phyloP scores from a whole-genome alignment of 1,139 yeast species.

The Sugiyamaella japonica region DNA sequence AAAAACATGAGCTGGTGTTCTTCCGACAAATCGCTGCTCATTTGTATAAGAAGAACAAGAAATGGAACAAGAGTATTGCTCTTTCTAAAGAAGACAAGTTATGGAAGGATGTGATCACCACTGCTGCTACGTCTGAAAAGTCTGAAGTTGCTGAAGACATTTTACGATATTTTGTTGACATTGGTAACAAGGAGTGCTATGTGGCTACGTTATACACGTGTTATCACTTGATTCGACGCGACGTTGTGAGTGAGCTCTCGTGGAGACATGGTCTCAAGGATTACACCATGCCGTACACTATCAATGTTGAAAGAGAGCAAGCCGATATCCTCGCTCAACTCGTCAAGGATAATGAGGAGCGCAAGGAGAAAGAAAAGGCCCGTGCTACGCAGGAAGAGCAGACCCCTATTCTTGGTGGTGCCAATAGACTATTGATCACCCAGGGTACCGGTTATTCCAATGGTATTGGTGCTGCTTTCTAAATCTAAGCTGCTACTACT shows the following conservation, averaged over 20 bases:
- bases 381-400: conserved; percentile 50
- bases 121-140: conserved; percentile 82
- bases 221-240: conserved; percentile 76
- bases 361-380: conserved; percentile 62
- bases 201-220: conserved; percentile 87
- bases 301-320: conserved; percentile 76
- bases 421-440: conserved; percentile 37
- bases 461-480: conserved; percentile 19
- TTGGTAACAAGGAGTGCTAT: conserved; percentile 95
- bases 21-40: conserved; percentile 96
- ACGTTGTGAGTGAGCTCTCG: conserved; percentile 81
- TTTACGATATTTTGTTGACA: conserved; percentile 89
- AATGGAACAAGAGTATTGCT: conserved; percentile 85
- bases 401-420: conserved; percentile 42
- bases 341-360: conserved; percentile 66
- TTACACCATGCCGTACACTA: conserved; percentile 88
- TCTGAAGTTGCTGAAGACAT: conserved; percentile 85
- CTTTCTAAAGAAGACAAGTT: conserved; percentile 88
- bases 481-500: neutral
- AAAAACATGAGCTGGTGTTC: conserved; percentile 84
- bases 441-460: conserved; percentile 35
- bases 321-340: conserved; percentile 64
- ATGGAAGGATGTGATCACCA: conserved; percentile 92
- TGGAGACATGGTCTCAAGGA: conserved; percentile 85
- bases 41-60: conserved; percentile 89